These are phyloP conservation scores for Syzygium aqueum DNA, from an alignment of 345 rosid genomes.

Conservation along the genomic window DNA sequence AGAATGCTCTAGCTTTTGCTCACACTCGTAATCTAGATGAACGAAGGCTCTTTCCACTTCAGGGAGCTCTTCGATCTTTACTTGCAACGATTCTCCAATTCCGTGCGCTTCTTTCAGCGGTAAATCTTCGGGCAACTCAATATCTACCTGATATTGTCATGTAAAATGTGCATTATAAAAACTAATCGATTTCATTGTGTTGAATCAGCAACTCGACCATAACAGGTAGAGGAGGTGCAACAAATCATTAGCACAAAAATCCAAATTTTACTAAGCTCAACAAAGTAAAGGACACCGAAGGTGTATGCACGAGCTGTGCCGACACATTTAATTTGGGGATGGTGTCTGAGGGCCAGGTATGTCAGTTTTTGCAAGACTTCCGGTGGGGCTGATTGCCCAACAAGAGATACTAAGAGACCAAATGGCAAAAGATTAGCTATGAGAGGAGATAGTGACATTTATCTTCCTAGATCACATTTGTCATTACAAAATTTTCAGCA, in stretches of 20 bases:
- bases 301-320: conserved; percentile 16
- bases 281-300: conserved; percentile 13
- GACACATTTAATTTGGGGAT: conserved; percentile 7
- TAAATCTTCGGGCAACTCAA: conserved; percentile 15
- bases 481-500: neutral
- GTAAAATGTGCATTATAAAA: neutral
- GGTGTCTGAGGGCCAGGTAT: conserved; percentile 4
- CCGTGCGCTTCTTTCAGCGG: conserved; percentile 22
- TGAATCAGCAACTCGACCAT: neutral
- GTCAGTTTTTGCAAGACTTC: conserved; percentile 18
- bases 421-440: neutral
- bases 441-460: neutral
- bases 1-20: conserved; percentile 21
- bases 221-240: neutral
- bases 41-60: conserved; percentile 36
- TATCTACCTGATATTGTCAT: conserved; percentile 4
- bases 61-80: conserved; percentile 23
- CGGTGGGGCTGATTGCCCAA: conserved; percentile 9
- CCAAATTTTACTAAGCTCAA: conserved; percentile 1
- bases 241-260: neutral
- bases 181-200: neutral
- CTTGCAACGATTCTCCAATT: conserved; percentile 27
- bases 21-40: conserved; percentile 37
- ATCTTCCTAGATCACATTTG: neutral
- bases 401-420: neutral